Evolutionary conservation across 202 grass and related monocot species (phyloP).

Genomic region (Digitaria exilis): DNA sequence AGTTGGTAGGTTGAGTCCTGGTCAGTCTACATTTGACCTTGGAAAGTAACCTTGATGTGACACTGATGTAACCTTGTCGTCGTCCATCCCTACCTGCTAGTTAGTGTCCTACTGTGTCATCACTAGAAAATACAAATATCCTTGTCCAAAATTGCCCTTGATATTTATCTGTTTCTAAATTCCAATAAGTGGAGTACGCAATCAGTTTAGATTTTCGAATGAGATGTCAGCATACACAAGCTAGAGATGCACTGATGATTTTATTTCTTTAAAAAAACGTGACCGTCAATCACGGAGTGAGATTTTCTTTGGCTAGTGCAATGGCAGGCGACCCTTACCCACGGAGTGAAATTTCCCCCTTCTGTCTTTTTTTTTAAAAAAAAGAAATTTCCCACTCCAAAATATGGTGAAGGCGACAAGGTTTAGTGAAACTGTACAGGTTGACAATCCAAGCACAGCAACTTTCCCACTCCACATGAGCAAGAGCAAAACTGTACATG

Average conservation of each 20-base stretch:
- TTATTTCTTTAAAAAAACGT: too few relatives aligned
- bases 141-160: background rate
- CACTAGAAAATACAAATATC: too few relatives aligned
- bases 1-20: background rate
- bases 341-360: too few relatives aligned
- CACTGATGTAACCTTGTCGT: background rate
- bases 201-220: too few relatives aligned
- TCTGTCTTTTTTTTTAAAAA: too few relatives aligned
- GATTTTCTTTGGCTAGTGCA: background rate
- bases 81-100: background rate
- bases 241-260: background rate
- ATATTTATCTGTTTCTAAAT: background rate
- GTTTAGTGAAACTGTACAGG: background rate
- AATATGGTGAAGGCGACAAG: background rate
- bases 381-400: background rate
- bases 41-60: background rate
- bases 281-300: too few relatives aligned
- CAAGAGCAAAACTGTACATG: background rate
- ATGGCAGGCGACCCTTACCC: background rate
- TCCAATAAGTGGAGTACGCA: background rate
- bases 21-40: background rate
- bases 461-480: too few relatives aligned
- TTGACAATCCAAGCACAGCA: too few relatives aligned
- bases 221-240: background rate
- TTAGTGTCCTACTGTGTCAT: background rate